phyloP scores from a whole-genome alignment of 257 asterid species.

The Solanum appendiculatum region DNA sequence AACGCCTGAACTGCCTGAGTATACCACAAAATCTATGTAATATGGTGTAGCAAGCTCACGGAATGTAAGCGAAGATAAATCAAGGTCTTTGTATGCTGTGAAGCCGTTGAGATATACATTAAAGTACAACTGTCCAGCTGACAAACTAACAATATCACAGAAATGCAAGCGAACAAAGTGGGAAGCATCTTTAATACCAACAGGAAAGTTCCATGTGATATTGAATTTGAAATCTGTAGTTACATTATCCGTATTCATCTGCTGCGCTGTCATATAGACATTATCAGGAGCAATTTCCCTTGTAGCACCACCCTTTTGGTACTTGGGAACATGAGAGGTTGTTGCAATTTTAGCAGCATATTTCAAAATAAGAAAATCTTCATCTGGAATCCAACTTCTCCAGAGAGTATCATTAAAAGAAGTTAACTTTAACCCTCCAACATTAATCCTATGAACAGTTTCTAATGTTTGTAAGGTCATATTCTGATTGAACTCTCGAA shows the following conservation, averaged over 20 bases:
- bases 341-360: constrained; percentile 8
- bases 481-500: constrained; percentile 52
- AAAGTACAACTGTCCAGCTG: constrained; percentile 40
- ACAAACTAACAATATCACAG: constrained; percentile 57
- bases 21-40: constrained; percentile 47
- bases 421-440: constrained; percentile 66
- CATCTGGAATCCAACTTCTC: constrained; percentile 42
- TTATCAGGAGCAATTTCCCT: constrained; percentile 37
- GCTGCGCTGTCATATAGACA: constrained; percentile 48
- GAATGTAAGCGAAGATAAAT: constrained; percentile 34
- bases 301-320: constrained; percentile 43
- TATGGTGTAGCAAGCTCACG: constrained; percentile 36
- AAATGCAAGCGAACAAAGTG: constrained; percentile 63
- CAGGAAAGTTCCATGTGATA: constrained; percentile 59
- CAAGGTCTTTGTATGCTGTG: constrained; percentile 3
- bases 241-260: constrained; percentile 19
- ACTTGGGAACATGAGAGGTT: constrained; percentile 17
- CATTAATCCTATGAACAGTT: constrained; percentile 73
- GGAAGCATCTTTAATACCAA: constrained; percentile 33
- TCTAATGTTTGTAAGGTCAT: constrained; percentile 42
- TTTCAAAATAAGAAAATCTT: constrained; percentile 10
- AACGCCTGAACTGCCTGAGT: constrained; percentile 10
- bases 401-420: constrained; percentile 61
- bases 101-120: constrained; percentile 31
- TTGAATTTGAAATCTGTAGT: constrained; percentile 43